Conservation (phyloP, 208 protist species). For the Wallacemonas sp. region DNA sequence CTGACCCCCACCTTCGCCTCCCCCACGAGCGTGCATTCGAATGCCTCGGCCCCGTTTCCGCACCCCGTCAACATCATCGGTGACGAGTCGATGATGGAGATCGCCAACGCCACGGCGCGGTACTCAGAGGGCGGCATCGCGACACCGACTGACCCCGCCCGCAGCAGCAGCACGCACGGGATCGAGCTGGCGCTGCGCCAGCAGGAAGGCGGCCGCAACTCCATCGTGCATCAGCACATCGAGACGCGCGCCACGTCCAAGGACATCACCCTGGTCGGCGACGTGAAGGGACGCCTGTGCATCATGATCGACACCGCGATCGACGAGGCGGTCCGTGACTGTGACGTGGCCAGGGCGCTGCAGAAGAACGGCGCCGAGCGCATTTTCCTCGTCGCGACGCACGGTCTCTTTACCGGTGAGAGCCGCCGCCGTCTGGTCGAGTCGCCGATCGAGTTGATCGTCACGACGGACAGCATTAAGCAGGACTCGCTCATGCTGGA, state of each 20-base stretch:
- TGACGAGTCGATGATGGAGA: constrained; percentile 10
- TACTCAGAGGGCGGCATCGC: not conserved
- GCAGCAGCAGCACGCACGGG: constrained; percentile 44
- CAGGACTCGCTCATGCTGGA: constrained; percentile 76
- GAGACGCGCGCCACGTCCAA: constrained; percentile 29
- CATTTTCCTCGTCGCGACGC: constrained; percentile 75
- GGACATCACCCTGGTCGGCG: constrained; percentile 71
- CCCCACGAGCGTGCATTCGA: not conserved
- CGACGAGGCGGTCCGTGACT: constrained; percentile 79
- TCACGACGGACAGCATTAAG: constrained; percentile 83
- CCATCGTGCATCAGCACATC: constrained; percentile 30
- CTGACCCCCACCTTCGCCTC: constrained; percentile 13
- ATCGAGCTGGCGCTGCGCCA: constrained; percentile 62
- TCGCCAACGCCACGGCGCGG: constrained; percentile 3
- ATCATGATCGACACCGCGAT: constrained; percentile 80
- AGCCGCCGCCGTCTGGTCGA: constrained; percentile 60
- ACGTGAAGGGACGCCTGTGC: constrained; percentile 69
- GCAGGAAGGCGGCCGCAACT: constrained; percentile 51
- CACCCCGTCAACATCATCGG: not conserved
- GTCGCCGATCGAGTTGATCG: constrained; percentile 74
- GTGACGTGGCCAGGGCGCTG: constrained; percentile 53
- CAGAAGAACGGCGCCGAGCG: constrained; percentile 59
- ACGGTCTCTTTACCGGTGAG: constrained; percentile 73
- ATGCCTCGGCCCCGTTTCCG: not conserved
- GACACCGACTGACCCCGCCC: not conserved